Evolutionary conservation across 768 basidiomycete genomes (phyloP).

Genomic region (Serendipita sp.): DNA sequence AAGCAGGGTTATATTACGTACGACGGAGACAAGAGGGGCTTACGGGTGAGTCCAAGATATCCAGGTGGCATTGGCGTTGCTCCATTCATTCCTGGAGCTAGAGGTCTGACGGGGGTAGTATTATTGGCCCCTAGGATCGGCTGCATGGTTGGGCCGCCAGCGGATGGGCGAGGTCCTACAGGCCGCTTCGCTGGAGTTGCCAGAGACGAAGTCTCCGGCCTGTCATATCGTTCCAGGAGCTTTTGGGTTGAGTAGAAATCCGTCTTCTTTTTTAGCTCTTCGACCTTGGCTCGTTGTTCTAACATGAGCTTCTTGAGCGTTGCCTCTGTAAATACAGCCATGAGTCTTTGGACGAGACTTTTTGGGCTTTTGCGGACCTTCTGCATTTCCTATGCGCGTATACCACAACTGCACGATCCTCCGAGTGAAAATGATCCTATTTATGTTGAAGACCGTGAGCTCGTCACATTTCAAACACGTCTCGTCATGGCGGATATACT

Average conservation of each 20-base stretch:
- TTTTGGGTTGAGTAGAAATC: constrained; percentile 89
- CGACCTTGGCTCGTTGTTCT: constrained; percentile 69
- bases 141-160: constrained; percentile 6
- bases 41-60: not conserved
- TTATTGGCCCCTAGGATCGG: not conserved
- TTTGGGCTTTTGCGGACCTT: constrained; percentile 41
- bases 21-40: not conserved
- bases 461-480: too few relatives aligned
- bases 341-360: not conserved
- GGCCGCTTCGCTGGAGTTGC: constrained; percentile 12
- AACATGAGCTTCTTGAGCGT: constrained; percentile 56
- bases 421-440: constrained; percentile 57
- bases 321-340: constrained; percentile 49
- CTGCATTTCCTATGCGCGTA: constrained; percentile 56
- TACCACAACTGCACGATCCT: constrained; percentile 78
- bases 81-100: not conserved
- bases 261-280: constrained; percentile 95
- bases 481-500: constrained; percentile 19
- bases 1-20: not conserved
- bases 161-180: not conserved
- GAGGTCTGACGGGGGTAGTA: not conserved
- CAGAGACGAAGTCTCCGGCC: constrained; percentile 20
- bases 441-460: too few relatives aligned
- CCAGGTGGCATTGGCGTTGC: not conserved
- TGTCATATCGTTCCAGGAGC: constrained; percentile 81